Base-by-base conservation (phyloP, 192 early-diverging fungal species). In the Coemansia umbellata region DNA sequence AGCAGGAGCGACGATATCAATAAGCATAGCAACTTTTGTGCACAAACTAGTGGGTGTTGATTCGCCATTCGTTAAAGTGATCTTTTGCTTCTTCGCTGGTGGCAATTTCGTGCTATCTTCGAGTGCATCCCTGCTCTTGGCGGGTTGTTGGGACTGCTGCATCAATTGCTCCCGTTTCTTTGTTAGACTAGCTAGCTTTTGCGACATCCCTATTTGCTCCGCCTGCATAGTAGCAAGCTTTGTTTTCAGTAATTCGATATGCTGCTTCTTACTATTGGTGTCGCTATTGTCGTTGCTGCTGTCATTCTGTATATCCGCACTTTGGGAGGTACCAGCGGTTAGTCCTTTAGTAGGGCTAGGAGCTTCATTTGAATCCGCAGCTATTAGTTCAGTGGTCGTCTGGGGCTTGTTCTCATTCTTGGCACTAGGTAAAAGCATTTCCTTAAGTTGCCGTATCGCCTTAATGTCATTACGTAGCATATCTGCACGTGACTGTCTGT, bases 181-280 rank as follows among this genome's bases (percentile, higher is more conserved):
- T 8, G 43, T 50, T 53, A 69, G n/a, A 3, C 8, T 32, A 1
- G 27, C 15, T 19, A 63, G 55, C n/a, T 50, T 62, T 28, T 54
- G 54, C 17, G 67, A 42, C 19, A 53, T 32, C 0, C 28, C 48
- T 26, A 9, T 41, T 42, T 69, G 67, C 31, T 51, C 55, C 9
- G 48, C 39, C 39, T 63, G 50, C 67, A 69, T 54, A 7, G 47
- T 36, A n/a, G 42, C 55, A 7, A 69, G 41, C 39, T 63, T 69
- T 27, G 55, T 31, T 13, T 51, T 36, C 26, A 69, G 42, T 39
- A 4, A 30, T 15, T 23, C 58, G 1, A 60, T 11, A 28, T 52
- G 43, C 7, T n/a, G 43, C 7, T 7, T 27, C 43, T 45, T 45
- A 14, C 23, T 11, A 11, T 22, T 6, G 43, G 4, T 28, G 26